These are phyloP conservation scores for Verticillium nubilum DNA, from an alignment of 2,329 filamentous ascomycete genomes.

Conservation along the genomic window DNA sequence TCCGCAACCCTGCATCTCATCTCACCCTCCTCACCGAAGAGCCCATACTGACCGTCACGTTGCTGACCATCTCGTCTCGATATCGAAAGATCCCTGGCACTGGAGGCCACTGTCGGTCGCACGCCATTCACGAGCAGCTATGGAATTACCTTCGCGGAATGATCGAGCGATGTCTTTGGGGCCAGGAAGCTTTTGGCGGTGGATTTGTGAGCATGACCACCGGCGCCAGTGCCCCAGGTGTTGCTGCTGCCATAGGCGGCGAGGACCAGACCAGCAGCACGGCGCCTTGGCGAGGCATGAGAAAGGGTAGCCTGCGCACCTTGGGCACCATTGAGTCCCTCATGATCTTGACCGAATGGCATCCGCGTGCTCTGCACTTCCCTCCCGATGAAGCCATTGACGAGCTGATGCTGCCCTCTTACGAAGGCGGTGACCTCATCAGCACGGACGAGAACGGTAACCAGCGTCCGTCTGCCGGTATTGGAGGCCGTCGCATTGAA, in stretches of 20 bases:
- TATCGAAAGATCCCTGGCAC: conserved; percentile 77
- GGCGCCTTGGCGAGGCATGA: conserved; percentile 63
- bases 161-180: conserved; percentile 93
- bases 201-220: conserved; percentile 46
- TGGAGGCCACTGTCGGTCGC: conserved; percentile 75
- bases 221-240: conserved; percentile 36
- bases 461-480: conserved; percentile 44
- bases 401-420: conserved; percentile 60
- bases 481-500: conserved; percentile 80
- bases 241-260: not conserved
- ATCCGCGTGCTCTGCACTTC: conserved; percentile 90
- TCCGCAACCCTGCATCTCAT: conserved; percentile 76
- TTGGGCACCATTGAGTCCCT: conserved; percentile 92
- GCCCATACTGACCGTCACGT: conserved; percentile 84
- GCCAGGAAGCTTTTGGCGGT: conserved; percentile 90
- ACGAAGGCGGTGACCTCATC: conserved; percentile 40
- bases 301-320: conserved; percentile 77
- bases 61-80: conserved; percentile 85
- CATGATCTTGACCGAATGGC: conserved; percentile 94
- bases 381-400: conserved; percentile 73
- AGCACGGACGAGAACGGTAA: conserved; percentile 36
- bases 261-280: conserved; percentile 61
- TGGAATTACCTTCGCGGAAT: conserved; percentile 94
- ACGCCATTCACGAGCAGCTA: conserved; percentile 89
- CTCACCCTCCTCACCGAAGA: conserved; percentile 79